phyloP scores from a whole-genome alignment of 495 filamentous ascomycete species.

The Physcia stellaris region DNA sequence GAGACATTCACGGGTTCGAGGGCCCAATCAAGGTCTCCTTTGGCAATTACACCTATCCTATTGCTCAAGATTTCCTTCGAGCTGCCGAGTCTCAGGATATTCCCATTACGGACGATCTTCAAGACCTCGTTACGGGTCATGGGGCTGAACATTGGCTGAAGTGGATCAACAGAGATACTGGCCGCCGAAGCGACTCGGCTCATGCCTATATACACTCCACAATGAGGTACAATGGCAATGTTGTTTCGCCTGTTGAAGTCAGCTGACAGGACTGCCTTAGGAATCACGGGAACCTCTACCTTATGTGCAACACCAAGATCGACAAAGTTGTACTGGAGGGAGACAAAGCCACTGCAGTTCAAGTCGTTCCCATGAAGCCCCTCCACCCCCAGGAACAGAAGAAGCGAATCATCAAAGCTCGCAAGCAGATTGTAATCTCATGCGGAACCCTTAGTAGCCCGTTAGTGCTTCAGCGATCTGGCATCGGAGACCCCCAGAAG shows the following conservation, averaged over 20 bases:
- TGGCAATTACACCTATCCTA: conserved; percentile 59
- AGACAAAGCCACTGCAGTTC: conserved; percentile 49
- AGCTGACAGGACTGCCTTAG: not conserved
- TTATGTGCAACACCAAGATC: conserved; percentile 71
- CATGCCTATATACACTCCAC: conserved; percentile 63
- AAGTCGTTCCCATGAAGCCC: conserved; percentile 40
- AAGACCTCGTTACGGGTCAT: conserved; percentile 47
- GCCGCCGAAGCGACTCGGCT: conserved; percentile 51
- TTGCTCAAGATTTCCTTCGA: conserved; percentile 67
- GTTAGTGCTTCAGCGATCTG: conserved; percentile 62
- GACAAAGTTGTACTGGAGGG: conserved; percentile 68
- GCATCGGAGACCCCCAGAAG: conserved; percentile 59
- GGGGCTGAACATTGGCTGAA: conserved; percentile 38
- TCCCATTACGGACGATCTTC: conserved; percentile 53
- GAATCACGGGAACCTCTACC: conserved; percentile 55
- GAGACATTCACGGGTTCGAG: conserved; percentile 63
- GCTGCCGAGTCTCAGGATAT: conserved; percentile 69
- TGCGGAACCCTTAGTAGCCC: conserved; percentile 70
- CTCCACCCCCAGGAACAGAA: conserved; percentile 33
- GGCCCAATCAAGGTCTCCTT: conserved; percentile 81
- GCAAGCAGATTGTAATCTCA: conserved; percentile 69
- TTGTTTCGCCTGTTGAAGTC: not conserved
- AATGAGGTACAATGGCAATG: conserved; percentile 21
- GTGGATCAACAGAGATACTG: conserved; percentile 43
- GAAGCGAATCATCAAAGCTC: conserved; percentile 48